phyloP scores from a whole-genome alignment of 345 rosid genomes.

The Diplotaxis tenuifolia region DNA sequence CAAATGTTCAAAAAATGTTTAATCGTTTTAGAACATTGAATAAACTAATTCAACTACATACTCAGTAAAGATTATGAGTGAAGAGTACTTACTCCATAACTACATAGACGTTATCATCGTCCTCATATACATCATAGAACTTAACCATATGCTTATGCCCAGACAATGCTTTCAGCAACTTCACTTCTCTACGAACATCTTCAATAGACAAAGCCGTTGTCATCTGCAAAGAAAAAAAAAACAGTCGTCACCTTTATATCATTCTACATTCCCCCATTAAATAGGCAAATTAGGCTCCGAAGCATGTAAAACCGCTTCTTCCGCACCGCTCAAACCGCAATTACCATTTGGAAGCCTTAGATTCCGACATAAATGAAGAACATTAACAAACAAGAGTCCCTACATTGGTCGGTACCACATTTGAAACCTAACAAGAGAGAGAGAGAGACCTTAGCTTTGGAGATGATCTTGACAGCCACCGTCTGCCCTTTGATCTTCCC shows the following conservation, averaged over 20 bases:
- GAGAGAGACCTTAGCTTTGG: slow-evolving; percentile 67
- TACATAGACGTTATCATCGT: slow-evolving; percentile 68
- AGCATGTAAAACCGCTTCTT: no score
- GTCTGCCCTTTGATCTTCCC: slow-evolving; percentile 74
- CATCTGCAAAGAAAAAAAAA: slow-evolving; percentile 55
- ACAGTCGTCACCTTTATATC: background rate
- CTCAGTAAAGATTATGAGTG: background rate
- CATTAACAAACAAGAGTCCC: background rate
- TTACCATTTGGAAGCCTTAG: no score
- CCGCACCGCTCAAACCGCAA: no score
- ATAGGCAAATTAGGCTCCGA: no score
- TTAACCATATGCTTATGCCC: slow-evolving; percentile 79
- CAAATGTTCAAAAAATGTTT: background rate
- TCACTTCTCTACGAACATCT: slow-evolving; percentile 96
- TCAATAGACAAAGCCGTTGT: slow-evolving; percentile 78
- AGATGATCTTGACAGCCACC: slow-evolving; percentile 90
- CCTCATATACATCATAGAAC: slow-evolving; percentile 83
- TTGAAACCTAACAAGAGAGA: background rate
- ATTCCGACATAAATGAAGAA: background rate
- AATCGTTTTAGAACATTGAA: background rate
- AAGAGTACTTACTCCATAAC: slow-evolving; percentile 85
- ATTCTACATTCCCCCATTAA: background rate
- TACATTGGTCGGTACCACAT: background rate
- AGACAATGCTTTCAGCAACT: slow-evolving; percentile 73
- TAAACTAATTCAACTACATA: background rate